These are phyloP conservation scores for Serendipita sp. DNA, from an alignment of 768 basidiomycete species.

Conservation along the genomic window DNA sequence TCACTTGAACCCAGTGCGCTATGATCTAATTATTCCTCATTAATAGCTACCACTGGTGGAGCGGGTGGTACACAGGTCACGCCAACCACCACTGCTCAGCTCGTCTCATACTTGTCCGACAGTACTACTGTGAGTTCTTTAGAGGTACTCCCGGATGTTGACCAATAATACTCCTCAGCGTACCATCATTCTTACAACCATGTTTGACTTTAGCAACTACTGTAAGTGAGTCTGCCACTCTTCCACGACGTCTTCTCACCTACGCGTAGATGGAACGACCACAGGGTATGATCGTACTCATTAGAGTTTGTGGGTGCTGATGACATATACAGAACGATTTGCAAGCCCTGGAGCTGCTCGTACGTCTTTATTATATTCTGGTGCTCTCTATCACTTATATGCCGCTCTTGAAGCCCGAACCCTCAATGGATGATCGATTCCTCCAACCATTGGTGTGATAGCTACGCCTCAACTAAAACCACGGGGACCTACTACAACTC, in stretches of 20 bases:
- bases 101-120: slow-evolving; percentile 2
- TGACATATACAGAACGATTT: not conserved
- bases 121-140: slow-evolving; percentile 1
- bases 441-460: slow-evolving; percentile 5
- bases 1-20: not conserved
- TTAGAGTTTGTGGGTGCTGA: not conserved
- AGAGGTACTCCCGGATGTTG: too few species aligned
- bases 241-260: not conserved
- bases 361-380: not conserved
- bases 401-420: not conserved
- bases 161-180: not conserved
- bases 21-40: not conserved
- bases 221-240: not conserved
- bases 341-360: slow-evolving; percentile 8
- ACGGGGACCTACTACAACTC: not conserved
- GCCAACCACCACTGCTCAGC: slow-evolving; percentile 5
- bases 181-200: slow-evolving; percentile 5
- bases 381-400: not conserved
- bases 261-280: not conserved
- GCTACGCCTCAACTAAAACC: not conserved
- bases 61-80: not conserved
- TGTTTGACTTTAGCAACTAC: slow-evolving; percentile 5
- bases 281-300: not conserved
- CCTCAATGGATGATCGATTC: slow-evolving; percentile 1
- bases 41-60: slow-evolving; percentile 7